Base-by-base conservation (phyloP, 768 basidiomycete species). In the Coprinopsis cinerea region DNA sequence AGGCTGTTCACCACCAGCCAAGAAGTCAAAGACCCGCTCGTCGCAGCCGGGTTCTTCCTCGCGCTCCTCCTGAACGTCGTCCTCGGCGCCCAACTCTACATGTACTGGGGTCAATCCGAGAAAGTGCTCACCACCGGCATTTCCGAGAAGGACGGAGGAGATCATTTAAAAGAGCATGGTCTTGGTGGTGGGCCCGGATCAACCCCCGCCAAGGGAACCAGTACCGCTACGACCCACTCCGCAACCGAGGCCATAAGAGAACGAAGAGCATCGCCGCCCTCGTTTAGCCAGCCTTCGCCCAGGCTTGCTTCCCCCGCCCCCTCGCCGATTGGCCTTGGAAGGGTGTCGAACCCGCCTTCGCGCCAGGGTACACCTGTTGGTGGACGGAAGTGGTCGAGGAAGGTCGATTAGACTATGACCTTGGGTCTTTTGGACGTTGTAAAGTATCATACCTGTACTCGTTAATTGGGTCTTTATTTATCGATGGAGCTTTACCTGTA, bases 1-100 rank as follows among this genome's bases (percentile, higher is more conserved):
- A 76, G 96, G 39, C 71, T 98, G 14, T 98, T 93, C 74, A 99
- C 96, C 5, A 97, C 92, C 11, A 77, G 83, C 9, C 86, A 85
- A 26, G 95, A 98, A 64, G 85, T 96, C 49, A 81, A 83, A 44
- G 96, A 98, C 65, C 56, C 63, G 6, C 73, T 96, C 55, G 79
- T 98, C 55, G 70, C 81, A 17, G 86, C 88, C 22, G 89, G 92
- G 23, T 98, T 93, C 65, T 81, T 77, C 0, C 76, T 93, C 18
- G 91, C 92, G 1, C 80, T 95, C 0, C 39, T 82, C 4, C 73
- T 98, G 9, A 99, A 99, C 65, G 53, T 82, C 50, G 73, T 95
- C n/a, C 68, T 98, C 11, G 93, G 88, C 2, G 69, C 67, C 10
- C 93, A 97, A 70, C 74, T 97, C 75, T 86, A 83, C 74, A 66